Base-by-base conservation (phyloP, 2,329 filamentous ascomycete species). In the Neopestalotiopsis rosae region DNA sequence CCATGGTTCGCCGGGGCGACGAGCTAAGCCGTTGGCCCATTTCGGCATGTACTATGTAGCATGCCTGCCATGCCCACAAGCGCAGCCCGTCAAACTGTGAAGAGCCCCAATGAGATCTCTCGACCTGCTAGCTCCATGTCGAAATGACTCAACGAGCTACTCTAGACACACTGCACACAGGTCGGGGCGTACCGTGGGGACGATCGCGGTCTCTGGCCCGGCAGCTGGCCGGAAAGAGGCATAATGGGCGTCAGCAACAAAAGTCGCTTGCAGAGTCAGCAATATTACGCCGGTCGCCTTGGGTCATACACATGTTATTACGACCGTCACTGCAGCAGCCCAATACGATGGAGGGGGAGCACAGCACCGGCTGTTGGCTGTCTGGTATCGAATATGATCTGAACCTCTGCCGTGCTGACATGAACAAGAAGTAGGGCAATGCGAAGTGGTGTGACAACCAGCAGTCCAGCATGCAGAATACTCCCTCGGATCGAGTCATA, bases 401-500 rank as follows among this genome's bases (percentile, higher is more conserved):
- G 20, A 24, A 34, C 34, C n/a, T 24, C n/a, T 24, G 20, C 13
- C 58, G 30, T 20, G 38, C 20, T 63, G 38, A 63, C 12, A 32
- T 28, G 62, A 65, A 13, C 40, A 65, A 52, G 5, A 40, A 24
- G 40, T 61, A 20, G 20, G 45, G 45, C 5, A 14, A 38, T 65
- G 62, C 62, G 40, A 65, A 49, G 34, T 65, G 62, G 62, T 65
- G 62, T 65, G 62, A 40, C 40, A 49, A 49, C 34, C 38, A n/a
- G n/a, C 24, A 30, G 34, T 10, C 10, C 10, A 10, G 34, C 40
- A 17, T 17, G 24, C 24, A 28, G 24, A 28, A 28, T 28, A 28
- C 24, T 28, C 7, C 14, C 14, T 52, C 45, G 59, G 30, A 20
- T 65, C 62, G 40, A 65, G 62, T 65, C 62, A 65, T 49, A 65